Conservation (phyloP, 129 eudicot genomes). For the Flaveria brownii region DNA sequence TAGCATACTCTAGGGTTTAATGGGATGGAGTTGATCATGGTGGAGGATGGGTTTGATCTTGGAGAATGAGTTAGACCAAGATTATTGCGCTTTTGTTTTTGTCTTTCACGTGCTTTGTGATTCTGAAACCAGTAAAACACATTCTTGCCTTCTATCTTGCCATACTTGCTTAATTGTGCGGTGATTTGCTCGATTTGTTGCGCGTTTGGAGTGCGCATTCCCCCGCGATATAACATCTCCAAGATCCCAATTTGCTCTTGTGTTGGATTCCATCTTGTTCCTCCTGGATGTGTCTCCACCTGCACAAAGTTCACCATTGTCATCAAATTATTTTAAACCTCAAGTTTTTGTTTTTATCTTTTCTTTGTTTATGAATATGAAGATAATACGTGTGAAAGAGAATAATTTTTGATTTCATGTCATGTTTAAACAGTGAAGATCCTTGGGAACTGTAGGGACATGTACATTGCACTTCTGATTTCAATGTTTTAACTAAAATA, state of each 20-base stretch:
- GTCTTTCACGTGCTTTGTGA: constrained; percentile 94
- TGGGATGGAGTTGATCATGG: constrained; percentile 46
- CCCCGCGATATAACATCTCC: constrained; percentile 81
- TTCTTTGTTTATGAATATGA: not conserved
- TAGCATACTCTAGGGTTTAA: constrained; percentile 56
- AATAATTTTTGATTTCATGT: constrained; percentile 33
- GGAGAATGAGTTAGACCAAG: constrained; percentile 60
- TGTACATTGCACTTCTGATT: constrained; percentile 20
- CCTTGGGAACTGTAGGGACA: constrained; percentile 35
- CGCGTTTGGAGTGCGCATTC: constrained; percentile 92
- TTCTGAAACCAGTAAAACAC: constrained; percentile 98
- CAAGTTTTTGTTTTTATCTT: not conserved
- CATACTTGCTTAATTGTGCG: constrained; percentile 63
- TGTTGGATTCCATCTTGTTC: constrained; percentile 96
- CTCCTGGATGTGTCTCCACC: constrained; percentile 84
- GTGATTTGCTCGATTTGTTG: constrained; percentile 91
- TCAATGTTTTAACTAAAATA: constrained; percentile 13
- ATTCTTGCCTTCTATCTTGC: constrained; percentile 91
- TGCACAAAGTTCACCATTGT: constrained; percentile 31
- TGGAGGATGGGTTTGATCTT: constrained; percentile 42
- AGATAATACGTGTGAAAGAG: constrained; percentile 23
- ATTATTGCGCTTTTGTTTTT: constrained; percentile 80
- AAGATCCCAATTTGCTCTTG: constrained; percentile 88
- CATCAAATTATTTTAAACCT: constrained; percentile 18
- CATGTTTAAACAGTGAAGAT: constrained; percentile 38